Percentiles rank a stretch among this genome's conserved stretches.
Evolutionary conservation across 768 basidiomycete species (phyloP).

Genomic region (Pleurotus cornucopiae): DNA sequence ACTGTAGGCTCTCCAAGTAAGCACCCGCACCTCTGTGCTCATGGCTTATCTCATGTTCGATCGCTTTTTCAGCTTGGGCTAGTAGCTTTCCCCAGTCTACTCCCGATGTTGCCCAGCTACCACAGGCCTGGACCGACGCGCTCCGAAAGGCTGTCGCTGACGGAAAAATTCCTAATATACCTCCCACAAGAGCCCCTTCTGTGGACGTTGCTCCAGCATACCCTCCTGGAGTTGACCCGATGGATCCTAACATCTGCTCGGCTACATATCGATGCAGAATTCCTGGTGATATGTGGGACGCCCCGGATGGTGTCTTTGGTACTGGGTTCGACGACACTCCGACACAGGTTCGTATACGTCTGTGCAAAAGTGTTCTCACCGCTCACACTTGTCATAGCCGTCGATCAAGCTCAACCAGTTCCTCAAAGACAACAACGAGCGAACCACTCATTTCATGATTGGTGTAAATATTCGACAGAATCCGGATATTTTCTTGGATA

Average conservation of each 20-base stretch:
- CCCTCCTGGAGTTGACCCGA: constrained; percentile 38
- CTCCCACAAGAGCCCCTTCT: constrained; percentile 33
- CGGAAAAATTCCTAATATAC: constrained; percentile 71
- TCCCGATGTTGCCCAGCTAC: constrained; percentile 48
- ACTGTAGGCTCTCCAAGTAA: constrained; percentile 57
- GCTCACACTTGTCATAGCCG: constrained; percentile 20
- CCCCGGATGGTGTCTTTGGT: constrained; percentile 63
- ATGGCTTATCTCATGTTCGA: neutral
- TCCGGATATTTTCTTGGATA: constrained; percentile 48
- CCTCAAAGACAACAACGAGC: constrained; percentile 55
- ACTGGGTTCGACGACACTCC: constrained; percentile 84
- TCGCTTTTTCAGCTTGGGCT: constrained; percentile 47
- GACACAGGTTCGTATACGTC: constrained; percentile 26
- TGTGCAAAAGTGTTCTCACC: constrained; percentile 6
- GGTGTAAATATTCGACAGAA: constrained; percentile 68
- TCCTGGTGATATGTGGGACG: constrained; percentile 68
- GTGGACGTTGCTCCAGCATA: constrained; percentile 36
- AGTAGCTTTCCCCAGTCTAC: constrained; percentile 49
- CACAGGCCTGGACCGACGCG: constrained; percentile 69
- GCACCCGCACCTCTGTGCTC: constrained; percentile 12
- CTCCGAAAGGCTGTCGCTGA: constrained; percentile 59
- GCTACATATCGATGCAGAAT: constrained; percentile 65
- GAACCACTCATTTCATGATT: constrained; percentile 86
- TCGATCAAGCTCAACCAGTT: constrained; percentile 57
- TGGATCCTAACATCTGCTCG: constrained; percentile 62